Evolutionary conservation across 2,329 filamentous ascomycete genomes (phyloP), one percentile per base, ranked within the genome.

Genomic region (Ramichloridium luteum): DNA sequence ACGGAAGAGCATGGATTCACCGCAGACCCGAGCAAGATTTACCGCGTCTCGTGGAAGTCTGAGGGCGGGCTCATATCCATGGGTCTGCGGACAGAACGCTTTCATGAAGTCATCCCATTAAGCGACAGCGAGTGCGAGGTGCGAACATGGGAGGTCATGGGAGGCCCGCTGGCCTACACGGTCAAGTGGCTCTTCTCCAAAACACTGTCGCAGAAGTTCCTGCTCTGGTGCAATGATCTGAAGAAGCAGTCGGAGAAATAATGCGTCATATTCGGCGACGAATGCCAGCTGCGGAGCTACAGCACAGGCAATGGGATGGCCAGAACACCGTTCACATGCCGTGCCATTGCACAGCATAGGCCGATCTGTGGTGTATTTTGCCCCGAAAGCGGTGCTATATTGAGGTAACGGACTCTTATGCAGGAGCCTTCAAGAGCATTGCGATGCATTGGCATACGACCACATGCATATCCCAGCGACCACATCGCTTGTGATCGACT

Each of bases 61-160:
- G 40, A 46, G 16, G 46, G 41, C n/a, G 46, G 46, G 2, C 43
- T 45, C 16, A 34, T 43, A 1, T 27, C 37, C 3, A 32, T 32
- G 22, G 49, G 46, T 3, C 30, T 51, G 30, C 36, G 38, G 27
- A 38, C 35, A 10, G 49, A 50, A 33, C 31, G 49, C 6, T 50
- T 50, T 25, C 49, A 51, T 25, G 49, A 51, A 34, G 32, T 51
- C 27, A 47, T 51, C 17, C 31, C 40, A 8, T 20, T 31, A 12
- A 40, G 37, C 6, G 44, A 43, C 16, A 37, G 39, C 13, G 35
- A 46, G 16, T 50, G 49, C 23, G 47, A 50, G 28, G 36, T 50
- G 3, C 32, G 48, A 22, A 50, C 48, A 2, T 51, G 49, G 48
- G 49, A 51, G 31, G 36, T 40, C 6, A 41, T 43, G 42, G 44